These are phyloP conservation scores for Micromonas commoda DNA, from an alignment of 139 green algal genomes.

Conservation along the genomic window DNA sequence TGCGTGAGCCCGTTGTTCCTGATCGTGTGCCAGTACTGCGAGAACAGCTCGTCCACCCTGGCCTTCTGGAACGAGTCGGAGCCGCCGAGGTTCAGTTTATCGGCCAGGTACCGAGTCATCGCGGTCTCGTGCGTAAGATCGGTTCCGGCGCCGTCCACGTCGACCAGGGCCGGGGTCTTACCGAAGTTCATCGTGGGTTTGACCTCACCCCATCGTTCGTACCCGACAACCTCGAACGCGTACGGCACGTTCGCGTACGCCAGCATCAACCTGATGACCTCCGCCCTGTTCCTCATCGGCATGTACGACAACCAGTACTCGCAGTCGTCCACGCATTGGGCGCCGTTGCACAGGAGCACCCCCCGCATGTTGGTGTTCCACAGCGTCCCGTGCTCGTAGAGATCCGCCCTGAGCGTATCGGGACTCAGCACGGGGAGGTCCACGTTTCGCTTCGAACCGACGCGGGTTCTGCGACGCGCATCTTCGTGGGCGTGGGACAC, in stretches of 20 bases:
- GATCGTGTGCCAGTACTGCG: neutral
- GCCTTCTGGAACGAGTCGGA: neutral
- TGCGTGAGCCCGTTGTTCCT: conserved; percentile 2
- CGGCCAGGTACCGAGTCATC: neutral
- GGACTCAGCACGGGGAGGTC: no score
- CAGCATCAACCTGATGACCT: neutral
- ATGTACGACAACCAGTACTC: conserved; percentile 5
- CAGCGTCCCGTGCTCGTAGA: no score
- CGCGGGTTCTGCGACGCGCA: no score
- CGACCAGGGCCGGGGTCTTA: neutral
- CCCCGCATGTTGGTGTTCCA: no score
- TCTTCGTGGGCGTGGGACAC: no score
- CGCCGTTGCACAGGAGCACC: no score
- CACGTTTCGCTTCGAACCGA: no score
- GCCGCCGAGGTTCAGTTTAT: neutral
- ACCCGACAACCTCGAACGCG: conserved; percentile 4
- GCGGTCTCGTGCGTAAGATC: neutral
- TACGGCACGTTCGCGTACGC: neutral
- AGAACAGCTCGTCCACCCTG: neutral
- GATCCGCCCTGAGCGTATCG: no score
- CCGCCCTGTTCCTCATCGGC: conserved; percentile 6
- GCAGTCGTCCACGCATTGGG: no score
- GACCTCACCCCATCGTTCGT: neutral
- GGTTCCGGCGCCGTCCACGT: neutral
- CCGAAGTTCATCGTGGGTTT: neutral